Evolutionary conservation across 164 flowering plant genomes (phyloP), one percentile per base, ranked within the genome.

Genomic region (Warburgia ugandensis): DNA sequence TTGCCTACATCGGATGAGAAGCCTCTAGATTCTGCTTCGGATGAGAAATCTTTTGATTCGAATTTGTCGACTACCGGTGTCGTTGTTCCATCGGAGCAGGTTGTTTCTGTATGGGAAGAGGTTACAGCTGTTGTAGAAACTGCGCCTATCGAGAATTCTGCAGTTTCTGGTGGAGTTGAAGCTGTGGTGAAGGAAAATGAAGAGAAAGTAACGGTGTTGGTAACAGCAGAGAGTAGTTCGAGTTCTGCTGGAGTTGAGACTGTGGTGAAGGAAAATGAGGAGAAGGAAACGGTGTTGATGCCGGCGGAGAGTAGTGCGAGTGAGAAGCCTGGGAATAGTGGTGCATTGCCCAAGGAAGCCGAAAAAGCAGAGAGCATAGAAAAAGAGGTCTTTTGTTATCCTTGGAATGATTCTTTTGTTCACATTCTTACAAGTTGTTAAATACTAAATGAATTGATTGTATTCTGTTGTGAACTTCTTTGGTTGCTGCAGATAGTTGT

Each of bases 301-400:
- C n/a, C n/a, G n/a, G 12, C 20, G 40, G 58, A 12, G 13, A n/a
- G 26, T n/a, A n/a, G n/a, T 49, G 56, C 38, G 21, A 25, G 21
- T 52, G 36, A 31, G 44, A 54, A 53, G 41, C 19, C 56, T 47
- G 47, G 56, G 32, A 45, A 21, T 40, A 54, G n/a, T n/a, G 63
- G n/a, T 8, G 68, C 54, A 19, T 40, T 5, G 4, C 10, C 1
- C 2, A 39, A 56, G 52, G 65, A 63, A 25, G 30, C 52, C 46
- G 66, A 59, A 33, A 54, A 29, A 54, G 47, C 64, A 29, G 67
- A 58, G 44, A 51, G 36, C 35, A 35, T 69, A 17, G 70, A 66
- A 45, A 55, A 48, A 21, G 72, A 71, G 83, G 83, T 78, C n/a
- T n/a, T n/a, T n/a, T n/a, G n/a, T n/a, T n/a, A n/a, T n/a, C n/a